Evolutionary conservation across 768 basidiomycete species (phyloP), one percentile per base, ranked within the genome.

Genomic region (Mycena latifolia): DNA sequence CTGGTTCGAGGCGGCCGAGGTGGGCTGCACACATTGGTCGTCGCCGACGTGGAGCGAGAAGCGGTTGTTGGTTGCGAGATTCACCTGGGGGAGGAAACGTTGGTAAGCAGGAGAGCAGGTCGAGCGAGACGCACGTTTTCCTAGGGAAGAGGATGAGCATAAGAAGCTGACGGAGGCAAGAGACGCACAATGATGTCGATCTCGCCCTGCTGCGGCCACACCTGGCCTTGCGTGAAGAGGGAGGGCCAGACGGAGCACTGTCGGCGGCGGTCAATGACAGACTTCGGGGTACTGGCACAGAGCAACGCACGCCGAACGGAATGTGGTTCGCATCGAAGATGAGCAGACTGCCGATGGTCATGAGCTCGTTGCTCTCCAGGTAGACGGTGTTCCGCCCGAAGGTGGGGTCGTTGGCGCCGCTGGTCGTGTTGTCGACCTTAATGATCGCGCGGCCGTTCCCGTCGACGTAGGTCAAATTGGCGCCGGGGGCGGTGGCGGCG

Each of bases 161-260:
- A n/a, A n/a, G n/a, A n/a, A n/a, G n/a, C n/a, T n/a, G n/a, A n/a
- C n/a, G n/a, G n/a, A n/a, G n/a, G n/a, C n/a, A n/a, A n/a, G n/a
- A n/a, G n/a, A 43, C 52, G 51, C 72, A 91, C 89, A 48, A 89
- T 79, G 50, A 89, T 88, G 72, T 90, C 89, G 53, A 87, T 83
- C 73, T 87, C 89, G 51, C 85, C 85, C 45, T 79, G 75, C 22
- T 76, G 12, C 0, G 85, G 85, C 85, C 85, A 86, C 0, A 17
- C 4, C 37, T 61, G 22, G 33, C 65, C 65, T 25, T 66, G 65
- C 3, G 65, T 66, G 65, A 66, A 66, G 1, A 66, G 58, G 5
- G 65, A 66, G 25, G 65, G 65, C 65, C 65, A 66, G 8, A 66
- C 65, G 10, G 65, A 60, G 47, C 65, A 66, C 65, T 66, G 5